phyloP scores from a whole-genome alignment of 139 green algal genomes.

The Chlorella sp. region DNA sequence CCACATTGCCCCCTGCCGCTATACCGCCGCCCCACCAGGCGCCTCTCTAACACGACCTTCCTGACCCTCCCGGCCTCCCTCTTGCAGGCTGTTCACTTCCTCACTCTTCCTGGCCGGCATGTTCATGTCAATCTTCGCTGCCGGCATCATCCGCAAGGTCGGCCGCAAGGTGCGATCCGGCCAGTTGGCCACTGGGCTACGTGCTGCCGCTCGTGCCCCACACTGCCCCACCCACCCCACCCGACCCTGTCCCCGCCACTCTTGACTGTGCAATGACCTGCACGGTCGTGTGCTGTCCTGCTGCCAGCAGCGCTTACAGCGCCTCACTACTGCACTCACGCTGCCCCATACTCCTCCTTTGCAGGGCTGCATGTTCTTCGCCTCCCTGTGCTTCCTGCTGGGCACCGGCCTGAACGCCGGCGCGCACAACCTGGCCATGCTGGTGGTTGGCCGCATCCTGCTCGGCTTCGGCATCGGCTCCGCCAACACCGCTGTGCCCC shows the following conservation, averaged over 20 bases:
- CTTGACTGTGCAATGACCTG: too few species aligned
- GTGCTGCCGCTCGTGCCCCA: too few species aligned
- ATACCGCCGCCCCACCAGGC: neutral
- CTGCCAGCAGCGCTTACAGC: too few species aligned
- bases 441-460: conserved; percentile 73
- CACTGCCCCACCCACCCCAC: too few species aligned
- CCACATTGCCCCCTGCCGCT: too few species aligned
- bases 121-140: conserved; percentile 36
- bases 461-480: conserved; percentile 78
- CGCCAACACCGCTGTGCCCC: neutral
- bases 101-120: conserved; percentile 70
- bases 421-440: conserved; percentile 64
- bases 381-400: conserved; percentile 57
- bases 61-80: neutral
- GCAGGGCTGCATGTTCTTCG: conserved; percentile 51
- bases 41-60: too few species aligned
- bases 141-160: conserved; percentile 7
- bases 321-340: too few species aligned
- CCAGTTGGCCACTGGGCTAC: too few species aligned
- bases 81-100: conserved; percentile 62
- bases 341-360: too few species aligned
- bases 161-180: conserved; percentile 28
- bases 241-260: too few species aligned
- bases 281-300: too few species aligned
- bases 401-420: conserved; percentile 57